Evolutionary conservation across 305 asterid species (phyloP).

Genomic region (Petunia hybrid): DNA sequence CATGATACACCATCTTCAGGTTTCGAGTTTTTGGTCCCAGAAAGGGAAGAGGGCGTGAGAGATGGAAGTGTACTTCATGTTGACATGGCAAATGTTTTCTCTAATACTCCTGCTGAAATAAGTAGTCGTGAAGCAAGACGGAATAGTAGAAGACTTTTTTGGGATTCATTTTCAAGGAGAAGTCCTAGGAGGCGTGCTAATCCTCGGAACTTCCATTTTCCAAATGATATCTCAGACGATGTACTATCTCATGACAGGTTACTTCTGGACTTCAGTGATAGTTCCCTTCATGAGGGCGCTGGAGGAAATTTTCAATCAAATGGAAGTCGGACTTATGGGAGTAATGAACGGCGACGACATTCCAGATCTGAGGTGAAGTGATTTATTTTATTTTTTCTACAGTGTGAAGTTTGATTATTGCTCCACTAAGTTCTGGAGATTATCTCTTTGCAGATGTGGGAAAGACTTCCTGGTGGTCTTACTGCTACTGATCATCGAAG

Average conservation of each 20-base stretch:
- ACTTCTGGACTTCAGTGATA: constrained; percentile 66
- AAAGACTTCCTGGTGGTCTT: constrained; percentile 63
- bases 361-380: constrained; percentile 81
- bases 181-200: constrained; percentile 70
- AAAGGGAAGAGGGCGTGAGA: constrained; percentile 62
- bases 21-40: constrained; percentile 59
- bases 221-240: constrained; percentile 61
- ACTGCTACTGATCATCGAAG: constrained; percentile 53
- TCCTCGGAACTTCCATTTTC: constrained; percentile 49
- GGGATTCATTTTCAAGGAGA: constrained; percentile 88
- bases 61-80: constrained; percentile 61
- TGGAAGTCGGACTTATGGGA: constrained; percentile 52
- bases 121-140: constrained; percentile 65
- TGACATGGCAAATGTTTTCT: constrained; percentile 53
- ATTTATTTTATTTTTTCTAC: constrained; percentile 7
- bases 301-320: constrained; percentile 58
- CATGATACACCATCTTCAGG: constrained; percentile 56
- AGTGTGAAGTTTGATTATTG: constrained; percentile 21
- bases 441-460: constrained; percentile 64
- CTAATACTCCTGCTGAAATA: constrained; percentile 63
- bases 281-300: constrained; percentile 57
- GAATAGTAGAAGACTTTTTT: constrained; percentile 82
- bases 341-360: constrained; percentile 59
- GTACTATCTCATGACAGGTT: constrained; percentile 64
- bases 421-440: constrained; percentile 35